Base-by-base conservation (phyloP, 2,329 filamentous ascomycete species). In the Verticillium nubilum region DNA sequence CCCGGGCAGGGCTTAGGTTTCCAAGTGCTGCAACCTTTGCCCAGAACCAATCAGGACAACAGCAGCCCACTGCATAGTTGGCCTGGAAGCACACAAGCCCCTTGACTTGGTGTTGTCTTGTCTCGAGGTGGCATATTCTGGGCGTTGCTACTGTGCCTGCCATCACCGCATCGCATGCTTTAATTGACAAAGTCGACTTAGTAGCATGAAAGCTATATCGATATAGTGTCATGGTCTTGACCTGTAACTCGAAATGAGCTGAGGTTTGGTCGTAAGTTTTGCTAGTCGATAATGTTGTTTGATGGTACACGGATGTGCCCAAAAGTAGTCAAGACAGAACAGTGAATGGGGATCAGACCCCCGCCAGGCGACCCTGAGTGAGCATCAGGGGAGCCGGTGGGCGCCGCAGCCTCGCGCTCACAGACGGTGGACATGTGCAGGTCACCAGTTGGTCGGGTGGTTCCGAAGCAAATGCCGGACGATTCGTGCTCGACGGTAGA, bases 1-100 rank as follows among this genome's bases (percentile, higher is more conserved):
- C 64, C 61, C 62, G 66, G 62, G 66, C 65, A 66, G 67, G 64
- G 62, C 62, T 65, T 61, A 59, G 61, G 62, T 62, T 63, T 64
- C 57, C 56, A 62, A 60, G 62, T 64, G 59, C 35, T 47, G 23
- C 54, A 37, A 47, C 54, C 33, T 19, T 59, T 53, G 55, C 25
- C 29, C 47, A 54, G 28, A 17, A 53, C n/a, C 52, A 52, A 57
- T 52, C 42, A 57, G 31, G 42, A 47, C 47, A 56, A 23, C 59
- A 47, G 25, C 54, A 42, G 29, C 19, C 29, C 31, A 17, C 54
- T 47, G 54, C 31, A 26, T 10, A 26, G 17, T 10, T 23, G 52
- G 37, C 19, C 9, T 7, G 37, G 9, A 13, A 9, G 37, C 37
- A 47, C 9, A 23, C n/a, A 19, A 47, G 37, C n/a, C 19, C n/a